Evolutionary conservation across 306 rosid species (phyloP).

Genomic region (Dalbergia oliveri): DNA sequence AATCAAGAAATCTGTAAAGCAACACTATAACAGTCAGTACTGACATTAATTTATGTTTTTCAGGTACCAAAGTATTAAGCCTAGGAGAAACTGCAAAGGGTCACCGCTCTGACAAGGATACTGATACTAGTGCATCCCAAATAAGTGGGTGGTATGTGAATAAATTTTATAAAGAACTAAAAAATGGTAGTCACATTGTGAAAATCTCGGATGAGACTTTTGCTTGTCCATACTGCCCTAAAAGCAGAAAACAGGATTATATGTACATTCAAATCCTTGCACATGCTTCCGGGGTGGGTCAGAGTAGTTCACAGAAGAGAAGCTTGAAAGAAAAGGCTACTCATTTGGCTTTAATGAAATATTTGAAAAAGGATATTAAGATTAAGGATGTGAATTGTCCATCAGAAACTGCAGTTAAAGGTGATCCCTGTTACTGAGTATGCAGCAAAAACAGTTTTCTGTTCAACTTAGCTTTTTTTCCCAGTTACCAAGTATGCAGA

Average conservation of each 20-base stretch:
- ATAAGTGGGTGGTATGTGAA: slow-evolving; percentile 64
- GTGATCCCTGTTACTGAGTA: slow-evolving; percentile 53
- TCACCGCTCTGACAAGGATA: slow-evolving; percentile 62
- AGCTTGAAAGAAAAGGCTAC: slow-evolving; percentile 75
- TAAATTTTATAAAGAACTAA: slow-evolving; percentile 69
- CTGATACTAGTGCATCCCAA: slow-evolving; percentile 67
- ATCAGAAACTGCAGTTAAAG: slow-evolving; percentile 55
- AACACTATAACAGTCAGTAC: slow-evolving; percentile 9
- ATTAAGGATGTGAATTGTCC: slow-evolving; percentile 56
- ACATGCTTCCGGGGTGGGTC: slow-evolving; percentile 95
- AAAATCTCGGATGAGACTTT: slow-evolving; percentile 64
- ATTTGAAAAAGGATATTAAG: slow-evolving; percentile 68
- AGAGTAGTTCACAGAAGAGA: slow-evolving; percentile 82
- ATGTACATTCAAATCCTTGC: slow-evolving; percentile 72
- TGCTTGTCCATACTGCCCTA: slow-evolving; percentile 84
- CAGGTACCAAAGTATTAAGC: slow-evolving; percentile 51
- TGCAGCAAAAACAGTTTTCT: slow-evolving; percentile 7
- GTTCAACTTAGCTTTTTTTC: slow-evolving; percentile 15
- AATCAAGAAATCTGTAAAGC: slow-evolving; percentile 18
- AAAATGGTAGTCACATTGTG: slow-evolving; percentile 65
- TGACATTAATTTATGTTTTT: slow-evolving; percentile 30
- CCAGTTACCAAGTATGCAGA: slow-evolving; percentile 5
- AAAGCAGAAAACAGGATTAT: slow-evolving; percentile 66
- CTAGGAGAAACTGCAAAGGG: slow-evolving; percentile 53
- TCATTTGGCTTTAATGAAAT: slow-evolving; percentile 80